Conservation (phyloP, 306 rosid genomes). For the Purshia tridentata region DNA sequence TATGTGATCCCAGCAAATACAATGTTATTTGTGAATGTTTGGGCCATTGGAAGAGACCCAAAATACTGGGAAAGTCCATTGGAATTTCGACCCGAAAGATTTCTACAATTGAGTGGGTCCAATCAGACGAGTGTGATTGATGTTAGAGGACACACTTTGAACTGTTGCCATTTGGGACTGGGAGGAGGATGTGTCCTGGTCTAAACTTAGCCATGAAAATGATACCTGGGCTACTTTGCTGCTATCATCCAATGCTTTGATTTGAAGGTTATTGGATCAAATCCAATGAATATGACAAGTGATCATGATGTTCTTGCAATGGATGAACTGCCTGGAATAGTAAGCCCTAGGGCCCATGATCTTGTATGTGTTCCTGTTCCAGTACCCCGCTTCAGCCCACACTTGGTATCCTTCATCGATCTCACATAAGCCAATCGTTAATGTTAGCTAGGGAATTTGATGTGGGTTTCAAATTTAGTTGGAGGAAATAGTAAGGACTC, state of each 20-base stretch:
- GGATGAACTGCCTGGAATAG: slow-evolving; percentile 38
- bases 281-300: not conserved
- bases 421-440: no score
- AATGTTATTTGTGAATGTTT: slow-evolving; percentile 30
- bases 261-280: slow-evolving; percentile 22
- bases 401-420: no score
- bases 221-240: slow-evolving; percentile 31
- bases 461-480: no score
- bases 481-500: no score
- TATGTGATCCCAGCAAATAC: slow-evolving; percentile 41
- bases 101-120: not conserved
- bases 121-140: not conserved
- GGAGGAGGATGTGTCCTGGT: slow-evolving; percentile 51
- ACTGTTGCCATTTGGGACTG: slow-evolving; percentile 46
- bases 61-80: slow-evolving; percentile 36
- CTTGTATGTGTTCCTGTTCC: no score
- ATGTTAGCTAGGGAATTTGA: no score
- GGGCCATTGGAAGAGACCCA: slow-evolving; percentile 47
- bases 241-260: slow-evolving; percentile 51
- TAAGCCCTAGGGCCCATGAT: slow-evolving; percentile 27
- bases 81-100: slow-evolving; percentile 39
- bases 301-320: slow-evolving; percentile 19
- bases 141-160: slow-evolving; percentile 36
- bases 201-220: slow-evolving; percentile 40
- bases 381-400: no score